These are phyloP conservation scores for Lupinus albus DNA, from an alignment of 306 rosid species.

Conservation along the genomic window DNA sequence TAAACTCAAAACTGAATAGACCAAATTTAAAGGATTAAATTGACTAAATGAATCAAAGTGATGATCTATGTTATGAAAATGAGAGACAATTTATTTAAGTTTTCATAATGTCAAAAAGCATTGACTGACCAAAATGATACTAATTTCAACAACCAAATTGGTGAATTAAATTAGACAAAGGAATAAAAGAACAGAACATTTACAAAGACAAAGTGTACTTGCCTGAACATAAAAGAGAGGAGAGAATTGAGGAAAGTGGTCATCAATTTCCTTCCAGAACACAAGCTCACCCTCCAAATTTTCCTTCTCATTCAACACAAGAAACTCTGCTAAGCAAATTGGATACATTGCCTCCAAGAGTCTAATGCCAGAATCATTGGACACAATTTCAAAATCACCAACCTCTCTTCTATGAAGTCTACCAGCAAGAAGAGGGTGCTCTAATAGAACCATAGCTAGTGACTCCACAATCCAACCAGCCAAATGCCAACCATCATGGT, in stretches of 20 bases:
- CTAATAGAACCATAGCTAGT: conserved; percentile 46
- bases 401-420: conserved; percentile 34
- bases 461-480: conserved; percentile 66
- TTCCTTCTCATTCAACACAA: conserved; percentile 24
- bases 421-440: conserved; percentile 59
- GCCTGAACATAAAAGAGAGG: conserved; percentile 70
- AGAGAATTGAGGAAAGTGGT: conserved; percentile 48
- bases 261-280: conserved; percentile 62
- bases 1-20: no score
- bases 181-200: background rate
- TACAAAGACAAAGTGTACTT: background rate
- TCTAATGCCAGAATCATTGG: conserved; percentile 64
- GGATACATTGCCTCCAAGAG: conserved; percentile 48
- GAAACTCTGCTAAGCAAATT: conserved; percentile 40
- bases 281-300: conserved; percentile 57
- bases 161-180: background rate
- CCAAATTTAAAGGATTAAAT: no score
- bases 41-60: no score
- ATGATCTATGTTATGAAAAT: no score
- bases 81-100: no score
- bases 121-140: no score
- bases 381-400: conserved; percentile 38
- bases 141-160: no score
- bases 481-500: conserved; percentile 38
- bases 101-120: no score